Conservation (phyloP, 768 basidiomycete species). For the Naganishia antarctica region DNA sequence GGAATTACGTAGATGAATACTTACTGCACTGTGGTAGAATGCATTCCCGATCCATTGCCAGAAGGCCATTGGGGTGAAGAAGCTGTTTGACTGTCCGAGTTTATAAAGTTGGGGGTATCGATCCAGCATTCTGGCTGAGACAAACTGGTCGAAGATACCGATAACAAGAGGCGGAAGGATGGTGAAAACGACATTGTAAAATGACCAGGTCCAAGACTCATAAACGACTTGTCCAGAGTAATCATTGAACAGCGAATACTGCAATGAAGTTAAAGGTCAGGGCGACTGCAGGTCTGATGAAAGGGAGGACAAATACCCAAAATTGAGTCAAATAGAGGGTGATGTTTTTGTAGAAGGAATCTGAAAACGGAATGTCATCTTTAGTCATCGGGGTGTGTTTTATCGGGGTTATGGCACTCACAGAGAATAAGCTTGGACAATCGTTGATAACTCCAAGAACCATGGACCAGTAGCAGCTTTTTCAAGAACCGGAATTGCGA, state of each 20-base stretch:
- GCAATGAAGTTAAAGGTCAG: constrained; percentile 26
- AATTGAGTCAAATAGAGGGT: constrained; percentile 97
- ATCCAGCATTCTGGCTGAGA: constrained; percentile 91
- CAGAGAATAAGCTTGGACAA: constrained; percentile 93
- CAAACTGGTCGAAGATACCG: constrained; percentile 97
- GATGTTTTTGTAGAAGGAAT: constrained; percentile 99
- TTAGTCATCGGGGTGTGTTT: background rate
- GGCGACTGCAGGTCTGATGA: background rate
- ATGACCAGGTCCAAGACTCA: constrained; percentile 96
- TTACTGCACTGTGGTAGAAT: constrained; percentile 49
- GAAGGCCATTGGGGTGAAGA: constrained; percentile 53
- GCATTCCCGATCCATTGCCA: constrained; percentile 50
- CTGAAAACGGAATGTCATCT: constrained; percentile 50
- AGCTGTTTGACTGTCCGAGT: constrained; percentile 87
- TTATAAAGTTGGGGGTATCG: constrained; percentile 94
- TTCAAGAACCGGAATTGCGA: constrained; percentile 94
- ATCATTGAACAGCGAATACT: constrained; percentile 99
- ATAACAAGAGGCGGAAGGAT: constrained; percentile 94
- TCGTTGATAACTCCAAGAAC: constrained; percentile 96
- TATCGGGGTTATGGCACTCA: constrained; percentile 51
- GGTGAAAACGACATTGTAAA: constrained; percentile 95
- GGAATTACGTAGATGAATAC: constrained; percentile 51
- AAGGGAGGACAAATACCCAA: constrained; percentile 61
- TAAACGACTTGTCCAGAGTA: constrained; percentile 98
- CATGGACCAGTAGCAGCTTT: constrained; percentile 91